These are phyloP conservation scores for Pneumocystis wakefieldiae DNA, from an alignment of 1,139 yeast genomes.

Conservation along the genomic window DNA sequence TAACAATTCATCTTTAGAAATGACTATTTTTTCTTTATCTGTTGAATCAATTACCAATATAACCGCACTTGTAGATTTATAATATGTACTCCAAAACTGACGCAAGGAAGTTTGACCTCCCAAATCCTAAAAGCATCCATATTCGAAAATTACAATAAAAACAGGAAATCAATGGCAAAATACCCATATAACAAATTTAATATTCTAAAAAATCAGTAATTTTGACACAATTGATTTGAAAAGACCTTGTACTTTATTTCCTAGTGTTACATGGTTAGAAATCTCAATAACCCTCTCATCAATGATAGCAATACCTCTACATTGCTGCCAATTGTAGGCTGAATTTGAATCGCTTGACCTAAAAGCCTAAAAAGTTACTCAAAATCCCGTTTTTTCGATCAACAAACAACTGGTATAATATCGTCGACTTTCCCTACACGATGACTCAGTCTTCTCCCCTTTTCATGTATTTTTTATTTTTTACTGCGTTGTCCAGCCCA, in stretches of 20 bases:
- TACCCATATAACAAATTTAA: conserved; percentile 65
- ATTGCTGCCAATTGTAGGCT: conserved; percentile 69
- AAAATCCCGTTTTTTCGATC: background rate
- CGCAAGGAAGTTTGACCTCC: conserved; percentile 96
- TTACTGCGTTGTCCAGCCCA: background rate
- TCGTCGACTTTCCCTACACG: background rate
- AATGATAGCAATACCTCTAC: conserved; percentile 77
- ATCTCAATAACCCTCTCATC: background rate
- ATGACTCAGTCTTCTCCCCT: too few relatives aligned
- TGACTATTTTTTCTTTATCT: conserved; percentile 86
- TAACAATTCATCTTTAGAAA: conserved; percentile 85
- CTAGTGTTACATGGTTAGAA: background rate
- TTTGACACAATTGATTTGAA: background rate
- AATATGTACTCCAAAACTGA: conserved; percentile 96
- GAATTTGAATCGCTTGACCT: background rate
- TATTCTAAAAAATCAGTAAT: conserved; percentile 35
- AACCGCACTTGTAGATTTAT: conserved; percentile 39
- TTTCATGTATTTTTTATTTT: background rate
- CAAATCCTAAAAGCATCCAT: conserved; percentile 30
- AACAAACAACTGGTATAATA: background rate
- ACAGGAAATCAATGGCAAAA: background rate
- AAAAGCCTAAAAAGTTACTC: background rate
- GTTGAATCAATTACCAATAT: conserved; percentile 85
- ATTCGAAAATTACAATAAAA: background rate
- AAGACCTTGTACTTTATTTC: background rate